Evolutionary conservation across 345 rosid genomes (phyloP), one percentile per base, ranked within the genome.

Genomic region (Trapa incisa): DNA sequence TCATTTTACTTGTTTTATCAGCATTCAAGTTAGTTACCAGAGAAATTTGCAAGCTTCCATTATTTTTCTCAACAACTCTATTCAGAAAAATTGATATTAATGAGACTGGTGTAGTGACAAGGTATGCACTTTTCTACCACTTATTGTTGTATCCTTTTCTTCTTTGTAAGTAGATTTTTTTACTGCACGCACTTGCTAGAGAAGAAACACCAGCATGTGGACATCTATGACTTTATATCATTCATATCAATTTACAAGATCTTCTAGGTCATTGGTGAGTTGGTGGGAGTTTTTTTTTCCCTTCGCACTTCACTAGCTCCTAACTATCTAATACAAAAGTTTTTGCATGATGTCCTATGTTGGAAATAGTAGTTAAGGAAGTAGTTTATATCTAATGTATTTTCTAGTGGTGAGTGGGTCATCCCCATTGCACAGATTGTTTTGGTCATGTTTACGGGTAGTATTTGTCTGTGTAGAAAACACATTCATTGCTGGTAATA

Each of bases 11-110:
- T 73, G 73, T 35, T 68, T 62, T 65, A 74, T 71, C 86, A 94
- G 99, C 86, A 71, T 94, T 94, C 72, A 89, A 87, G 81, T 66
- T 79, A 70, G 75, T 91, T 37, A 76, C 85, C 2, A 94, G 80
- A 80, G 91, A 84, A 76, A 75, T 89, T 64, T 94, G 97, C 89
- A 85, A 85, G 84, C 76, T 94, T 56, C 97, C 99, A 38, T 89
- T 89, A n/a, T 94, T 82, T 72, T 77, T 91, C 74, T 91, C 93
- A 42, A 67, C 85, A 13, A 68, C 73, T 7, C 82, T 94, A 58
- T 94, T 91, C 74, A 82, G 82, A 72, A 87, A 80, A 80, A 86
- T 94, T 70, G 96, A 94, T 71, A 61, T 65, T 6, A 75, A 80
- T 61, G 42, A 71, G 74, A 73, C 82, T 1, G 91, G 92, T 71